Evolutionary conservation across 139 green algal genomes (phyloP).

Genomic region (Closterium sp.): DNA sequence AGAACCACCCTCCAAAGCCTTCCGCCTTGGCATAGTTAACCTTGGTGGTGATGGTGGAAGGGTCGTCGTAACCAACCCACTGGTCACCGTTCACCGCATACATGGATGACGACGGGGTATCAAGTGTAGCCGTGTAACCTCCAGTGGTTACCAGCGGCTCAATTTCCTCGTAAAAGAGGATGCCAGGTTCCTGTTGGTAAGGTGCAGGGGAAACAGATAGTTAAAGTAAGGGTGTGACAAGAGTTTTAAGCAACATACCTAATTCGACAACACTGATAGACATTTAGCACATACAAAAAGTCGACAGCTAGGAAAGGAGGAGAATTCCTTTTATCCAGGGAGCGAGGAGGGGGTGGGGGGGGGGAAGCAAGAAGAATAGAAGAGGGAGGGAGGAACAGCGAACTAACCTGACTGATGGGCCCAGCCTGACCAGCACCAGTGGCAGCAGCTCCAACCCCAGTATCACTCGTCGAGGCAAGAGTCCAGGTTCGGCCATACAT

Average conservation of each 20-base stretch:
- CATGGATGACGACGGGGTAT: not conserved
- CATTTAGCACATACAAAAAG: too few species aligned
- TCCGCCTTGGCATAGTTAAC: not conserved
- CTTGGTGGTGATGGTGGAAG: conserved; percentile 13
- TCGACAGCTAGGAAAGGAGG: too few species aligned
- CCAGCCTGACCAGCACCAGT: not conserved
- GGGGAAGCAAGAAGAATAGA: not conserved
- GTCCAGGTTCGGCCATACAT: too few species aligned
- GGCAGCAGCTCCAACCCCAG: conserved; percentile 12
- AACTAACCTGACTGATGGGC: not conserved
- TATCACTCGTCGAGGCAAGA: not conserved
- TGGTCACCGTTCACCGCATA: conserved; percentile 19
- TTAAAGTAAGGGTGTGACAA: not conserved
- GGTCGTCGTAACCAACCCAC: conserved; percentile 37
- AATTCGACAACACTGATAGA: too few species aligned
- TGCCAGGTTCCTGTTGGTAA: not conserved
- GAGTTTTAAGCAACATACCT: too few species aligned
- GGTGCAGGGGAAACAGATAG: not conserved
- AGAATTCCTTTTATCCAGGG: too few species aligned
- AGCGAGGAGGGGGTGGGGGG: too few species aligned
- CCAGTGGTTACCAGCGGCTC: not conserved
- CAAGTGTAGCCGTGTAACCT: not conserved
- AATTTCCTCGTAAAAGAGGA: conserved; percentile 5
- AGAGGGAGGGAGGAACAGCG: not conserved
- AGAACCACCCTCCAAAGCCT: conserved; percentile 11